Evolutionary conservation across 2,329 filamentous ascomycete species (phyloP).

Genomic region (Teratosphaeria zuluensis): DNA sequence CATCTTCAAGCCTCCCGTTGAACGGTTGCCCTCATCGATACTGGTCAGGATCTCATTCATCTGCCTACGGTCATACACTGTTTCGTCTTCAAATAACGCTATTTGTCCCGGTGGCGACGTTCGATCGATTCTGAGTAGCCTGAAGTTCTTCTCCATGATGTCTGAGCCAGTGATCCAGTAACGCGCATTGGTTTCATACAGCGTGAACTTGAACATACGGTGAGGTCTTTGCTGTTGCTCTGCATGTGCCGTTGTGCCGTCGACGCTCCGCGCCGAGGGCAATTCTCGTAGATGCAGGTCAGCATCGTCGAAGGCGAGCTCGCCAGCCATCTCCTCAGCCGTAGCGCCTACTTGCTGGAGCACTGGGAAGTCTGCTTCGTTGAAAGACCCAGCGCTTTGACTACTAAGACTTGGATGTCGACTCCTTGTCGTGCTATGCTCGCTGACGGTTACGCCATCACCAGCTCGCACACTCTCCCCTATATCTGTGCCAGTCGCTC

Average conservation of each 20-base stretch:
- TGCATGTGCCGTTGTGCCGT: not conserved
- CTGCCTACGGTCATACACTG: slow-evolving; percentile 82
- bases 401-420: slow-evolving; percentile 6
- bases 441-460: not conserved
- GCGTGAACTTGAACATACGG: slow-evolving; percentile 81
- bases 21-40: slow-evolving; percentile 90
- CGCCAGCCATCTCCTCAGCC: slow-evolving; percentile 15
- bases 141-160: slow-evolving; percentile 76
- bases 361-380: slow-evolving; percentile 13
- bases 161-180: slow-evolving; percentile 95
- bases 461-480: not conserved
- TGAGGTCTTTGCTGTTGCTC: slow-evolving; percentile 13
- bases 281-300: slow-evolving; percentile 12
- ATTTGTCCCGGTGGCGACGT: slow-evolving; percentile 71
- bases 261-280: slow-evolving; percentile 6
- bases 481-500: not conserved
- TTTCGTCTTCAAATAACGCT: slow-evolving; percentile 85
- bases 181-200: slow-evolving; percentile 87
- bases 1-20: slow-evolving; percentile 78
- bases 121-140: slow-evolving; percentile 89
- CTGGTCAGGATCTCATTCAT: slow-evolving; percentile 89
- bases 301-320: slow-evolving; percentile 12
- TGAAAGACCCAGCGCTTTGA: slow-evolving; percentile 4
- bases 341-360: slow-evolving; percentile 20
- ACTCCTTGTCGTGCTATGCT: slow-evolving; percentile 1